Evolutionary conservation across 306 rosid species (phyloP), one percentile per base, ranked within the genome.

Genomic region (Acacia acuminata): DNA sequence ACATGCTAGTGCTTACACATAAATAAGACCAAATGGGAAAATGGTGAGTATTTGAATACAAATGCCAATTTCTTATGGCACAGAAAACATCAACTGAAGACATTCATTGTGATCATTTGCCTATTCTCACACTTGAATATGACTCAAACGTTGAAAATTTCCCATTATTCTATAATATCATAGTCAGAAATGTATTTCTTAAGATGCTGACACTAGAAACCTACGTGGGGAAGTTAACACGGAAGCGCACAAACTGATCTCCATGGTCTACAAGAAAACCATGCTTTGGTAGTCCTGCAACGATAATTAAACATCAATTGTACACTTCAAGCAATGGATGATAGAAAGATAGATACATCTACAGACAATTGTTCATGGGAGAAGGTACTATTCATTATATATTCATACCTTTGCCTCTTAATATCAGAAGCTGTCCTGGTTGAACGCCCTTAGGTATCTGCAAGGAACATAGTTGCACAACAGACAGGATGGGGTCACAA

Each of bases 371-470:
- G 75, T 55, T 60, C 45, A 36, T 53, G 74, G 44, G 19, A 67
- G 82, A 50, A 64, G 47, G 48, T 77, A 56, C 78, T 72, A 63
- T 76, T 79, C 71, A 27, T 40, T 64, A 60, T 82, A 85, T 97
- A 93, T 90, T 47, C 51, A 60, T 82, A 86, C 99, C 96, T 92
- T 96, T 92, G 88, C 99, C 99, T 87, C 98, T 91, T 83, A 96
- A 85, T 61, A 82, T 83, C 80, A 90, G 81, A 84, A 88, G 94
- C 81, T 94, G 97, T 79, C 99, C 98, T 48, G 91, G 96, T 80
- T 96, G 99, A 89, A 90, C 96, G 58, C 97, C 94, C 85, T 90
- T 92, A 16, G 99, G 98, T 88, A 96, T 90, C 99, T 96, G 90
- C 78, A 77, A 75, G 76, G 76, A 83, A 71, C 88, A 86, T 48